Conservation (phyloP, 2,329 filamentous ascomycete species). For the Fusarium nanum region DNA sequence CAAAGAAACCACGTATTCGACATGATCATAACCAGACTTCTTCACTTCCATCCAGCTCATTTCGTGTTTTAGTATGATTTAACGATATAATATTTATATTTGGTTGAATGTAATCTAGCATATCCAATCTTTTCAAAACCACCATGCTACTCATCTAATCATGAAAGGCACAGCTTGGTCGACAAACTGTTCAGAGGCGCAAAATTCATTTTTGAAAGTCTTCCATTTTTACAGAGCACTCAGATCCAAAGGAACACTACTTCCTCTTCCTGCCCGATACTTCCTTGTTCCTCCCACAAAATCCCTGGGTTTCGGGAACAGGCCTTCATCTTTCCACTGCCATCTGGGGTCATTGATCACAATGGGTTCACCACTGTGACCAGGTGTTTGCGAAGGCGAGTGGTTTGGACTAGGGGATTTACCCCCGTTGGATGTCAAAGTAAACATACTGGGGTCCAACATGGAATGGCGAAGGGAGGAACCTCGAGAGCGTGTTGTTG, state of each 20-base stretch:
- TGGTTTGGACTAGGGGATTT: constrained; percentile 61
- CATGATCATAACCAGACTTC: background rate
- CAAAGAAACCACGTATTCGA: constrained; percentile 12
- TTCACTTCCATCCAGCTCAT: background rate
- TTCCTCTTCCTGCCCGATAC: constrained; percentile 91
- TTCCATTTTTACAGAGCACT: constrained; percentile 59
- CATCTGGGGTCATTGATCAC: constrained; percentile 83
- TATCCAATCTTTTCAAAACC: constrained; percentile 30
- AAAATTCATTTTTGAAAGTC: constrained; percentile 24
- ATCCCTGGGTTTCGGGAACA: constrained; percentile 85
- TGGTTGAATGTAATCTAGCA: constrained; percentile 12
- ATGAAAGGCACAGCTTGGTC: constrained; percentile 8
- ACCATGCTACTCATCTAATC: constrained; percentile 38
- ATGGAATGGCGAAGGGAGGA: constrained; percentile 68
- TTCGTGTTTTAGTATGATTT: background rate
- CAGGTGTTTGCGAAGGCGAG: constrained; percentile 48
- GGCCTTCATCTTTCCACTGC: constrained; percentile 85
- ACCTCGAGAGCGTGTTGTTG: constrained; percentile 54
- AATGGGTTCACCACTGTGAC: constrained; percentile 54
- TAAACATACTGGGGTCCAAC: constrained; percentile 82
- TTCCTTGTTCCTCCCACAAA: constrained; percentile 79
- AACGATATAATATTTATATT: background rate
- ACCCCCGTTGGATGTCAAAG: constrained; percentile 72
- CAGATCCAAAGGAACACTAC: constrained; percentile 92
- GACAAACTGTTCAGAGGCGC: constrained; percentile 6